Conservation (phyloP, 345 rosid species). For the Camelina hispida region DNA sequence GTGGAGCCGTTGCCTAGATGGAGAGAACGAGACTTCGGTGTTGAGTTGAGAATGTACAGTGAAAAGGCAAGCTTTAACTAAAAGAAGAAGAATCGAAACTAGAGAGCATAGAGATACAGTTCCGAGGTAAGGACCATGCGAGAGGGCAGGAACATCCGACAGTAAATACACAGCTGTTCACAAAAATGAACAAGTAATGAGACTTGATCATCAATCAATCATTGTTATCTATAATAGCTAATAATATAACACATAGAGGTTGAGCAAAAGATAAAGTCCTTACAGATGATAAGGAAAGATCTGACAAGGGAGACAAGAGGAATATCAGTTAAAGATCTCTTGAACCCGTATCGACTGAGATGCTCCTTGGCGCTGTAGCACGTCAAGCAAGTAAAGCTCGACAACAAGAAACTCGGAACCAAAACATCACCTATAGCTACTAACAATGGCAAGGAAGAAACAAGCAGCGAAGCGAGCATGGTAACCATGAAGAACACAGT, state of each 20-base stretch:
- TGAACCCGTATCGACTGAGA: conserved; percentile 65
- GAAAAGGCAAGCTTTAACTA: conserved; percentile 79
- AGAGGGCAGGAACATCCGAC: conserved; percentile 72
- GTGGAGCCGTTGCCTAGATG: conserved; percentile 75
- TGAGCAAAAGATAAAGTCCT: conserved; percentile 13
- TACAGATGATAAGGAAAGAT: conserved; percentile 76
- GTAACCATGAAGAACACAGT: conserved; percentile 86
- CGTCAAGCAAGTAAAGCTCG: conserved; percentile 73
- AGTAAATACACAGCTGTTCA: conserved; percentile 73
- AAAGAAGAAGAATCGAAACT: conserved; percentile 70
- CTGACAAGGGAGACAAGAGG: conserved; percentile 76
- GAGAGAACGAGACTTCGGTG: conserved; percentile 69
- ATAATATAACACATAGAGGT: neutral
- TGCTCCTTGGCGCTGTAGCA: conserved; percentile 68
- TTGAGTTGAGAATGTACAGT: conserved; percentile 71
- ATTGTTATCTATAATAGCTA: neutral
- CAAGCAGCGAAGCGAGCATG: conserved; percentile 80
- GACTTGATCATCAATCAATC: neutral
- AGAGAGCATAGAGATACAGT: conserved; percentile 72
- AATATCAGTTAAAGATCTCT: conserved; percentile 74
- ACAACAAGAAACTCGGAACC: conserved; percentile 59
- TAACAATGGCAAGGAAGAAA: conserved; percentile 74
- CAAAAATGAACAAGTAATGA: neutral
- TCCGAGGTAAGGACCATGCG: conserved; percentile 91
- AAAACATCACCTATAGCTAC: conserved; percentile 72